Conservation (phyloP, 495 filamentous ascomycete species). For the Penicillium longicatenatum region DNA sequence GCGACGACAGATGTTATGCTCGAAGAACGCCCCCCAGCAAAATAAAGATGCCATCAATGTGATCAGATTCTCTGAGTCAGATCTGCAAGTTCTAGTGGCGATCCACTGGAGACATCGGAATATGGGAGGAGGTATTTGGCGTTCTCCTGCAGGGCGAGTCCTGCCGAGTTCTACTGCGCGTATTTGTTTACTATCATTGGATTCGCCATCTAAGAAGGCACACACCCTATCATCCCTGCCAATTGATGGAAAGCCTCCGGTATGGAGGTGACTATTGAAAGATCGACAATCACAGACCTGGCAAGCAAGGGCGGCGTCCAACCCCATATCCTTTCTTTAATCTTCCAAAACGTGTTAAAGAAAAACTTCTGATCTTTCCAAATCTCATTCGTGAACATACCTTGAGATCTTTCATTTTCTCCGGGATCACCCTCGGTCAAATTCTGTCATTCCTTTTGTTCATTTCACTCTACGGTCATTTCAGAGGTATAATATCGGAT, state of each 20-base stretch:
- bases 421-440: neutral
- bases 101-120: neutral
- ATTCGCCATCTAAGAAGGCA: slow-evolving; percentile 17
- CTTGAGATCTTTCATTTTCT: neutral
- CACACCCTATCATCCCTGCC: slow-evolving; percentile 13
- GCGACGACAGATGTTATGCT: neutral
- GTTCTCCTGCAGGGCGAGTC: neutral
- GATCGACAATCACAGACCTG: slow-evolving; percentile 6
- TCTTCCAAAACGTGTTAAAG: neutral
- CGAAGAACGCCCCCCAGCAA: neutral
- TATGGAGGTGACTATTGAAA: slow-evolving; percentile 3
- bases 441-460: neutral
- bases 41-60: neutral
- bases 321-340: neutral
- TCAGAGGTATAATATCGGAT: slow-evolving; percentile 19
- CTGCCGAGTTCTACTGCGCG: neutral
- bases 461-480: slow-evolving; percentile 5
- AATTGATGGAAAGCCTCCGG: slow-evolving; percentile 11
- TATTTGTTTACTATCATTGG: neutral
- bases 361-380: neutral
- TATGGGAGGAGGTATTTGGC: neutral
- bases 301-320: slow-evolving; percentile 13
- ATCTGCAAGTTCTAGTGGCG: slow-evolving; percentile 13
- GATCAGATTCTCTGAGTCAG: slow-evolving; percentile 8
- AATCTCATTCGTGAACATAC: slow-evolving; percentile 9